Evolutionary conservation across 345 rosid species (phyloP).

Genomic region (Eucalyptus cloeziana): DNA sequence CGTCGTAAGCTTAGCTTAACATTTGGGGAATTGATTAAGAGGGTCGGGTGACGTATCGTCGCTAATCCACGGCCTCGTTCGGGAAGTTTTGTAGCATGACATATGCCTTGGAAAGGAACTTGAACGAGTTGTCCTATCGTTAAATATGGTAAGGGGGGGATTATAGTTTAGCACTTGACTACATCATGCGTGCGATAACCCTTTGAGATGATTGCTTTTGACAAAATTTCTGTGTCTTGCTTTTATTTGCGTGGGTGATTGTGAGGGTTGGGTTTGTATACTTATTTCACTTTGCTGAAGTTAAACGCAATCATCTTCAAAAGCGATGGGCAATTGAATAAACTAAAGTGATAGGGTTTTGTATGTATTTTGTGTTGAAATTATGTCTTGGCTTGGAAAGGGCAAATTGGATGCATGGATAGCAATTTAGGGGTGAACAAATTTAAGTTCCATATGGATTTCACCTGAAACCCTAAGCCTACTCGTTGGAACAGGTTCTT

Average conservation of each 20-base stretch:
- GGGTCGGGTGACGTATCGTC: not conserved
- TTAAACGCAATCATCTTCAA: not conserved
- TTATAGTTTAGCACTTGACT: not conserved
- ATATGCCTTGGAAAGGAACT: not conserved
- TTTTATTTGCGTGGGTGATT: not conserved
- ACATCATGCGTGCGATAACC: not conserved
- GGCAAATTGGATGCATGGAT: not conserved
- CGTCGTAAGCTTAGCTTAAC: not conserved
- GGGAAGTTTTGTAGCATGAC: not conserved
- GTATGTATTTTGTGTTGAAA: not conserved
- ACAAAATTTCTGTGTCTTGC: not conserved
- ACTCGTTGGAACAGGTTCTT: accelerated
- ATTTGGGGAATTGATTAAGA: not conserved
- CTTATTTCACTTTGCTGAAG: not conserved
- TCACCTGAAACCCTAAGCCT: no score
- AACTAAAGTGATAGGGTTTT: not conserved
- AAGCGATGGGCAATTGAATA: not conserved
- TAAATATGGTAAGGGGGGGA: not conserved
- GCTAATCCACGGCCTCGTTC: not conserved
- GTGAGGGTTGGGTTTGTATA: not conserved
- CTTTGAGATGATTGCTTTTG: not conserved
- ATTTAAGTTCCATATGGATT: no score
- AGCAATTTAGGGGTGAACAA: no score
- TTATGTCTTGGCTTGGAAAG: not conserved
- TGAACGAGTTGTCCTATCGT: not conserved